Evolutionary conservation across 2,329 filamentous ascomycete species (phyloP), one percentile per base, ranked within the genome.

Genomic region (Pseudovirgaria hyperparasitica): DNA sequence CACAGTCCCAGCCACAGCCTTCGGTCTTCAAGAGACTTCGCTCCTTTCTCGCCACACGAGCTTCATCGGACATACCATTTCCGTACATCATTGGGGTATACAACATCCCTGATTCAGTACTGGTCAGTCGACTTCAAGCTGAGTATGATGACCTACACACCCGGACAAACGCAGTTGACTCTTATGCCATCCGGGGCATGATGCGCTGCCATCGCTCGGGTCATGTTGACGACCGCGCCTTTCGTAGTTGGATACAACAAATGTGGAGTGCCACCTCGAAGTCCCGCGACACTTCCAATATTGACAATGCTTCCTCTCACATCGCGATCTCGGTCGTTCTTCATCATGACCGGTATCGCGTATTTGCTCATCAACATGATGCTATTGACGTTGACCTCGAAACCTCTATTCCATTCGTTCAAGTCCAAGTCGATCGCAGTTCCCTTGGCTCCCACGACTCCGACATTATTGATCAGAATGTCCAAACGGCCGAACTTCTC

Each of bases 321-420:
- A 10, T 28, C 52, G 41, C 30, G 40, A 19, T 63, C 55, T 0
- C 55, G 55, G 5, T 60, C 51, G 29, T 75, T 74, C 29, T 55
- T 58, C 14, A 37, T 35, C 72, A 78, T 78, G 3, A 54, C 63
- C 0, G 72, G 73, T 16, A 79, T 64, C 0, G 63, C 63, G 37
- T 68, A 65, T 39, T 75, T 74, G 11, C 58, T 55, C 70, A 78
- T 76, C 29, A 67, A 55, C 16, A 77, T 65, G 72, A 78, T 78
- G 38, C 66, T 72, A 4, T 62, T 63, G 4, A 79, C 68, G 39
- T 79, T 79, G 24, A 76, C 53, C 23, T 72, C 60, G 29, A 79
- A 57, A 0, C 64, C 61, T 26, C 57, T 58, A 0, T 63, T 56
- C 70, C 70, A 80, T 8, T 59, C 55, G 0, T 46, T 59, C 57